A percentile compares a stretch with the other conserved stretches of the same genome.
Conservation (phyloP, 345 rosid genomes). For the Populus nigra region DNA sequence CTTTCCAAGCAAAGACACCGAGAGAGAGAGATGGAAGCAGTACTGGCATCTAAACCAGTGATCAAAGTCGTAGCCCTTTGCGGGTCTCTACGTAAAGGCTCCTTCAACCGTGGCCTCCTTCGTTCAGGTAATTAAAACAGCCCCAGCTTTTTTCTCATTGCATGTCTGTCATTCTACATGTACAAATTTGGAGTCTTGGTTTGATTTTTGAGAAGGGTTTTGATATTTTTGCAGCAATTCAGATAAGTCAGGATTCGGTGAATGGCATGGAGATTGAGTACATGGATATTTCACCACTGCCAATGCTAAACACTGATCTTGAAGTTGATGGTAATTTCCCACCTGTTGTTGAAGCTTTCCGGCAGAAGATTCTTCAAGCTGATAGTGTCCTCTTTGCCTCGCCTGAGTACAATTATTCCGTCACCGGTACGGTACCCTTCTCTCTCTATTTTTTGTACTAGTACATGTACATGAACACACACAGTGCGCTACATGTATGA, state of each 20-base stretch:
- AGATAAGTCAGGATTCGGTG: slow-evolving; percentile 13
- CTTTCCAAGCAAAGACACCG: background rate
- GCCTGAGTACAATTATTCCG: slow-evolving; percentile 74
- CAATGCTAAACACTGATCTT: slow-evolving; percentile 25
- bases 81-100: slow-evolving; percentile 75
- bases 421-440: slow-evolving; percentile 41
- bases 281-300: slow-evolving; percentile 19
- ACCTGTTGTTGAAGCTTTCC: slow-evolving; percentile 60
- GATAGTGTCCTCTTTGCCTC: slow-evolving; percentile 78
- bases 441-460: too few species aligned
- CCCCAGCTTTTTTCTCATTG: background rate
- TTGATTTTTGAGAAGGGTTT: background rate
- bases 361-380: slow-evolving; percentile 54
- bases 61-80: slow-evolving; percentile 73
- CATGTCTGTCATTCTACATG: background rate
- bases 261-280: slow-evolving; percentile 18
- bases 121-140: slow-evolving; percentile 45
- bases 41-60: slow-evolving; percentile 35
- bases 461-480: too few species aligned
- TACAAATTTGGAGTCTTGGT: background rate
- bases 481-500: too few species aligned
- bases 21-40: slow-evolving; percentile 17
- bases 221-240: slow-evolving; percentile 12
- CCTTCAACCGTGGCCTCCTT: slow-evolving; percentile 66
- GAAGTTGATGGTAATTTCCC: slow-evolving; percentile 53